Evolutionary conservation across 306 rosid genomes (phyloP), one percentile per base, ranked within the genome.

Genomic region (Prunus salicina): DNA sequence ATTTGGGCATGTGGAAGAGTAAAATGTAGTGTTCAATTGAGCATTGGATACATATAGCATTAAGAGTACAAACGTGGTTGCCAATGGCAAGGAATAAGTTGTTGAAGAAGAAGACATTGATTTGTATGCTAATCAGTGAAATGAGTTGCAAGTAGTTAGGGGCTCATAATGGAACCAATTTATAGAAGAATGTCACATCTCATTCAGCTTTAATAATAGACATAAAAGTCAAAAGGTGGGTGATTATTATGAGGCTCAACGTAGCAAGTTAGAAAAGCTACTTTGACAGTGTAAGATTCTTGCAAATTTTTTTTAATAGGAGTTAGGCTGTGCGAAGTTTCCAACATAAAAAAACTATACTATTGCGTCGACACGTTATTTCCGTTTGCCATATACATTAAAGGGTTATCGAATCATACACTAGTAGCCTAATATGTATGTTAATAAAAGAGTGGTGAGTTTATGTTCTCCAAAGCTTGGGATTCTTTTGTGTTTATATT

Each of bases 1-100:
- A 52, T 90, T 90, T 2, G 93, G 81, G 76, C 93, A 90, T 6
- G 96, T 81, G 56, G 25, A 73, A 32, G 88, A 79, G 65, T 90
- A 90, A 79, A 86, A 90, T 16, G 89, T 84, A 28, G 91, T 25
- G 71, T 9, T 88, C 47, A 90, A 41, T 77, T 90, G 96, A 34
- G 84, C 93, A 9, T 86, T 82, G 5, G 87, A 84, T 58, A 32
- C 46, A 72, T 55, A 3, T 14, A 74, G 53, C 15, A 51, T 18
- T 46, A 86, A 65, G 3, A 78, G 61, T 20, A 69, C n/a, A 22
- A 81, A 41, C 62, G 77, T 68, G 28, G 80, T 49, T 25, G 78
- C 82, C 0, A 50, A 45, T 2, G 28, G 16, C 0, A 78, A 32
- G 19, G 71, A 72, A 60, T 12, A 20, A 24, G 27, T 5, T n/a